Conservation (phyloP, 2,329 filamentous ascomycete genomes). For the Xylariaceae sp. region DNA sequence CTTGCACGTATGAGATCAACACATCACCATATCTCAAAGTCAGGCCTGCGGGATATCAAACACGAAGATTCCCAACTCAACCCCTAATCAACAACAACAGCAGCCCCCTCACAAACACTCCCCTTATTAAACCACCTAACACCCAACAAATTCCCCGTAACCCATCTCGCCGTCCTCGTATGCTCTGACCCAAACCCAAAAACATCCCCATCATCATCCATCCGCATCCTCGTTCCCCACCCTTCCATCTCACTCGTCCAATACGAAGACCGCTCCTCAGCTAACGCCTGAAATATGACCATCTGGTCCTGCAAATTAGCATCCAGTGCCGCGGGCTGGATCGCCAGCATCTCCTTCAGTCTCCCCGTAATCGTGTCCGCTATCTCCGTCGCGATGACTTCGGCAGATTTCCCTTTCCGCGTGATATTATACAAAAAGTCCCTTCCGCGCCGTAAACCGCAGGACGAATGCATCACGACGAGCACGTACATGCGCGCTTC, state of each 20-base stretch:
- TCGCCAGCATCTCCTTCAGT: conserved; percentile 44
- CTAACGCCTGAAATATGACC: conserved; percentile 54
- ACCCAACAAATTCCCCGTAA: conserved; percentile 44
- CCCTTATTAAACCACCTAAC: conserved; percentile 49
- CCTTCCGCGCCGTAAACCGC: conserved; percentile 44
- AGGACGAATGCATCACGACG: conserved; percentile 48
- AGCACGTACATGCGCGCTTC: conserved; percentile 51
- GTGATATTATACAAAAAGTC: conserved; percentile 40
- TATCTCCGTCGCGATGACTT: conserved; percentile 37
- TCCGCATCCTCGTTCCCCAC: conserved; percentile 28
- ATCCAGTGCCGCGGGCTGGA: conserved; percentile 46
- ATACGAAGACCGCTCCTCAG: conserved; percentile 47
- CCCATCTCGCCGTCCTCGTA: conserved; percentile 56
- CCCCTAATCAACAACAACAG: neutral
- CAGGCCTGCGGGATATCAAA: no score
- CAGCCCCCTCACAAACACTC: conserved; percentile 36
- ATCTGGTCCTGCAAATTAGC: conserved; percentile 57
- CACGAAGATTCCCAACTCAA: conserved; percentile 18
- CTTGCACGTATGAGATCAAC: no score
- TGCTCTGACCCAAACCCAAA: conserved; percentile 55
- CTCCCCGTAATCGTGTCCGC: conserved; percentile 42
- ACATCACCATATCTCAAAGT: no score
- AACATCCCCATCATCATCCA: conserved; percentile 43
- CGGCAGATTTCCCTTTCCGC: conserved; percentile 41
- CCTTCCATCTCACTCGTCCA: conserved; percentile 26